Evolutionary conservation across 768 basidiomycete species (phyloP).

Genomic region (Collybia nuda): DNA sequence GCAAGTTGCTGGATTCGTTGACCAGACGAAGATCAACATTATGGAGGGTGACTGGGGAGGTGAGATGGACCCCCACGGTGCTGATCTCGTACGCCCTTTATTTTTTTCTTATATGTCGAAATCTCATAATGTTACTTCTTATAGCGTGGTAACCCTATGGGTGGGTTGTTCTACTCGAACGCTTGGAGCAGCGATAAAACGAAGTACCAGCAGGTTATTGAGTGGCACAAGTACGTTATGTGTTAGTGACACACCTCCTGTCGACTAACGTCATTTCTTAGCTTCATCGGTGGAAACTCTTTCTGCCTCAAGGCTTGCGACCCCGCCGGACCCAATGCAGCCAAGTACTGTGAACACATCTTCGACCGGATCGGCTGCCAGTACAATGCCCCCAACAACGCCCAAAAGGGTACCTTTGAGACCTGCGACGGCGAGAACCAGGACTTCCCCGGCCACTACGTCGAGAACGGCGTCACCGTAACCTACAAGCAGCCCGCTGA

Average conservation of each 20-base stretch:
- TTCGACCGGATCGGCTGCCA: slow-evolving; percentile 73
- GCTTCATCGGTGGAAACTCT: slow-evolving; percentile 65
- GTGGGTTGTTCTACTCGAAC: slow-evolving; percentile 67
- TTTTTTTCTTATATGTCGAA: neutral
- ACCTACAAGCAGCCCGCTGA: slow-evolving; percentile 44
- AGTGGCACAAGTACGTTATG: slow-evolving; percentile 63
- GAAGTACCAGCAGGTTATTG: slow-evolving; percentile 51
- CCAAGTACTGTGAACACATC: slow-evolving; percentile 66
- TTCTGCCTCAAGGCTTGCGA: slow-evolving; percentile 81
- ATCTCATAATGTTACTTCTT: slow-evolving; percentile 7
- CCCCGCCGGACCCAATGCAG: slow-evolving; percentile 46
- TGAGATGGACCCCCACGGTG: slow-evolving; percentile 71
- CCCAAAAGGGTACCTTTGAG: slow-evolving; percentile 59
- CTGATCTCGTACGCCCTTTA: slow-evolving; percentile 26
- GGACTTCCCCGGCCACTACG: slow-evolving; percentile 54
- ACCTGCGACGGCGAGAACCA: slow-evolving; percentile 68
- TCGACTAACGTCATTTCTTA: slow-evolving; percentile 18
- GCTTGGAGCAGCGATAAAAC: slow-evolving; percentile 43
- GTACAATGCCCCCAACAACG: slow-evolving; percentile 71
- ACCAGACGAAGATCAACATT: slow-evolving; percentile 58
- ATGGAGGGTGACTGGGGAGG: slow-evolving; percentile 55
- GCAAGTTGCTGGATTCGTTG: slow-evolving; percentile 54
- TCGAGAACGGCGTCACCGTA: slow-evolving; percentile 32
- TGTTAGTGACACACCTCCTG: neutral
- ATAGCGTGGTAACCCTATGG: slow-evolving; percentile 80